Evolutionary conservation across 805 yeast genomes (phyloP).

Genomic region (Monosporozyma aquatica): DNA sequence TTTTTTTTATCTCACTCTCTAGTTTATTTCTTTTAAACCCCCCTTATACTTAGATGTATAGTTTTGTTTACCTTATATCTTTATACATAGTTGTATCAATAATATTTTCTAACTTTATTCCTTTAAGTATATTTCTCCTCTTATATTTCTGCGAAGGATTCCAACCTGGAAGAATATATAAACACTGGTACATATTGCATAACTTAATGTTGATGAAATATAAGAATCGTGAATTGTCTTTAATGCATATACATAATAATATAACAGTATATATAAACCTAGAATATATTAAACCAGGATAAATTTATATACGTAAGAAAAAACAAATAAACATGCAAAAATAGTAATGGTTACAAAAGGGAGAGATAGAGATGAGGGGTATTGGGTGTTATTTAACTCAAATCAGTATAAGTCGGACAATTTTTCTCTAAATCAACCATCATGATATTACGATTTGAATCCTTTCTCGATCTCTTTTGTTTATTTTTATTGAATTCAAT

Average conservation of each 20-base stretch:
- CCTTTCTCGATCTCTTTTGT: slow-evolving; percentile 7
- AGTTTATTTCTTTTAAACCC: background rate
- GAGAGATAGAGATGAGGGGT: too few relatives aligned
- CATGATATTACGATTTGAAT: slow-evolving; percentile 3
- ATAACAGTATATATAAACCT: background rate
- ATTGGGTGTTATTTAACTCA: slow-evolving; percentile 1
- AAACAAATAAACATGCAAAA: background rate
- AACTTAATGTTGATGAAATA: too few relatives aligned
- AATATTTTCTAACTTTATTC: background rate
- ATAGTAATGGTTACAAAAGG: too few relatives aligned
- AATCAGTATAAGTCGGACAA: slow-evolving; percentile 7
- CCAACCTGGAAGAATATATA: too few relatives aligned
- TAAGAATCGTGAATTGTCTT: background rate
- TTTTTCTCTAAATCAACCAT: slow-evolving; percentile 4
- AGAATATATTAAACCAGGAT: too few relatives aligned
- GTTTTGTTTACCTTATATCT: background rate
- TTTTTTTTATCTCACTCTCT: too few relatives aligned
- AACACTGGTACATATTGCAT: too few relatives aligned
- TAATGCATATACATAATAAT: background rate
- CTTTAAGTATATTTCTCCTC: too few relatives aligned
- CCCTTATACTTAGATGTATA: background rate
- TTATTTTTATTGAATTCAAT: slow-evolving; percentile 5
- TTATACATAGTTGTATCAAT: background rate
- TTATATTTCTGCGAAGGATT: too few relatives aligned
- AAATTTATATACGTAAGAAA: too few relatives aligned